Base-by-base conservation (phyloP, 495 filamentous ascomycete genomes). In the Neohortaea acidophila region DNA sequence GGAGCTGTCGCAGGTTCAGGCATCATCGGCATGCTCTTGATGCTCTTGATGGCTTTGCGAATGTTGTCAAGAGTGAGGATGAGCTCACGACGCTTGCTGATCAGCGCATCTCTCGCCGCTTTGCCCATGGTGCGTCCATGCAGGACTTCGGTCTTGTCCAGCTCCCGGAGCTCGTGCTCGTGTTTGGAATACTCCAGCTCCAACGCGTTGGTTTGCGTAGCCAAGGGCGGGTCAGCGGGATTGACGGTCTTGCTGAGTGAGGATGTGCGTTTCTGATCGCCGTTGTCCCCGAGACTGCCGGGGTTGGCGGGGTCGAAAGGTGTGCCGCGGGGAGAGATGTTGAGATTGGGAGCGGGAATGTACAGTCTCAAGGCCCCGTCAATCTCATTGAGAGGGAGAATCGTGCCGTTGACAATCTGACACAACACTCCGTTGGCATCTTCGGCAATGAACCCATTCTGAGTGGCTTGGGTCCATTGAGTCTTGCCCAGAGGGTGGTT, bases 131-230 rank as follows among this genome's bases (percentile, higher is more conserved):
- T 36, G 10, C 39, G 39, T 7, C 45, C 44, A 18, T 54, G 51
- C 5, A 54, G 44, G 9, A 50, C 51, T 22, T 51, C 51, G 14
- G 43, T 41, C 41, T 48, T 51, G 37, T 51, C 44, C 10, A 54
- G 31, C 25, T 51, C 40, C 38, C 40, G 51, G 18, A 44, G 42
- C 34, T 54, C 51, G 21, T 48, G 35, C 17, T 48, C 39, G 12
- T 38, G 41, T 33, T 51, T 54, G 21, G 22, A 21, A 15, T 54
- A 47, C 30, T 54, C 51, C 13, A 44, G 28, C 28, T 54, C 48
- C 3, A 54, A 38, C 2, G 51, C 51, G 21, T 44, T 42, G 17
- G 45, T 47, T 34, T 53, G 51, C 5, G 46, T 24, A 10, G 36
- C 1, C 7, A 35, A 6, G 5, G 46, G 20, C 19, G 46, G 46